These are phyloP conservation scores for Massarina eburnea DNA, from an alignment of 2,329 filamentous ascomycete genomes.

Conservation along the genomic window DNA sequence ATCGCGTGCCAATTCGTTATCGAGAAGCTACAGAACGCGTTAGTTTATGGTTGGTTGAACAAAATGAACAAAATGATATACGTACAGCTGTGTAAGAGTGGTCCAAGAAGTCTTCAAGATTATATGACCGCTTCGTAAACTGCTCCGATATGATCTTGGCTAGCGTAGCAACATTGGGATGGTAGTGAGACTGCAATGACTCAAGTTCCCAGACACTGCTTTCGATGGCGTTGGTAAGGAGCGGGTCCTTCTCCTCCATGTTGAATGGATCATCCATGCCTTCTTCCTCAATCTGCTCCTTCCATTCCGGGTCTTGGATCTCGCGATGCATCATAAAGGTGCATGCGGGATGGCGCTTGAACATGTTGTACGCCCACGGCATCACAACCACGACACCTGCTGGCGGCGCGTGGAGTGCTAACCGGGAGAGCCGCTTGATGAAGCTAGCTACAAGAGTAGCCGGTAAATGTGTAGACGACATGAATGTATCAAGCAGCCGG, in stretches of 20 bases:
- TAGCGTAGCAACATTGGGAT: constrained; percentile 93
- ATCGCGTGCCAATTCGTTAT: constrained; percentile 79
- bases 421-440: constrained; percentile 84
- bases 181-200: constrained; percentile 88
- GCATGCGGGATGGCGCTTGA: constrained; percentile 85
- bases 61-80: constrained; percentile 46
- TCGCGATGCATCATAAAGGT: constrained; percentile 95
- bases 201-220: constrained; percentile 95
- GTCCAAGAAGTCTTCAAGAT: constrained; percentile 95
- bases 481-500: constrained; percentile 85
- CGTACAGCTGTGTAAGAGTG: constrained; percentile 83
- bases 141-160: constrained; percentile 93
- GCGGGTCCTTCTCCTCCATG: constrained; percentile 74
- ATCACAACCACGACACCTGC: constrained; percentile 85
- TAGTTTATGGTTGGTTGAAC: background rate
- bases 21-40: constrained; percentile 66
- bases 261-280: constrained; percentile 77
- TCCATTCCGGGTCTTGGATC: constrained; percentile 59
- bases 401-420: constrained; percentile 86
- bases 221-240: constrained; percentile 83
- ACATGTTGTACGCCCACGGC: constrained; percentile 93
- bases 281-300: constrained; percentile 61
- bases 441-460: constrained; percentile 91
- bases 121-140: constrained; percentile 94
- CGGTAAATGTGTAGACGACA: constrained; percentile 88